These are phyloP conservation scores for Colletotrichum sp. DNA, from an alignment of 2,329 filamentous ascomycete species.

Conservation along the genomic window DNA sequence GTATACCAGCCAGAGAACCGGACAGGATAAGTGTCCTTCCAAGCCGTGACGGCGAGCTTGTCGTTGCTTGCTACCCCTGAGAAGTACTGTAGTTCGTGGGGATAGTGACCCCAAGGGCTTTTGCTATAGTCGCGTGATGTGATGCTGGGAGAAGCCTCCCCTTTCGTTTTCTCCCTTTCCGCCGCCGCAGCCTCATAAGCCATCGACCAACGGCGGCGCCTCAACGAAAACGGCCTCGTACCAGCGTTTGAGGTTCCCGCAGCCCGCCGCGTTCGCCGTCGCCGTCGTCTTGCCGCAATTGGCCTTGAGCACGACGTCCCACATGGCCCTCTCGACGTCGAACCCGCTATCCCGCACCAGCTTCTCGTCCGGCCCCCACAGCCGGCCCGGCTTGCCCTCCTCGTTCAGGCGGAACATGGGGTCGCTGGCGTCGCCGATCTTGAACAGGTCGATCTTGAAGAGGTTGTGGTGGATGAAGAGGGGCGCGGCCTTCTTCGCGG, in stretches of 20 bases:
- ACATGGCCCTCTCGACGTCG: conserved; percentile 38
- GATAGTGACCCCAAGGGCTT: neutral
- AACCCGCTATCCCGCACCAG: conserved; percentile 30
- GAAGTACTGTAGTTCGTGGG: neutral
- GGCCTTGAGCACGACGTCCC: conserved; percentile 32
- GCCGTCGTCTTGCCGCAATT: conserved; percentile 26
- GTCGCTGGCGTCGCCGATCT: conserved; percentile 24
- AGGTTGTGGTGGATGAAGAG: conserved; percentile 43
- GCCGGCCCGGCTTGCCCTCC: conserved; percentile 25
- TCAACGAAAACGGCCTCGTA: conserved; percentile 9
- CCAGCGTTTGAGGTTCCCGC: conserved; percentile 34
- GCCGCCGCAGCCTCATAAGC: neutral
- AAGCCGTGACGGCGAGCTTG: neutral
- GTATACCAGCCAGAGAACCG: neutral
- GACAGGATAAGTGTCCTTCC: neutral
- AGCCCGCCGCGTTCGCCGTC: conserved; percentile 23
- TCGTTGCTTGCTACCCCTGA: neutral
- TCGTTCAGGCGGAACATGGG: conserved; percentile 25
- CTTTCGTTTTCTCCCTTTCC: neutral
- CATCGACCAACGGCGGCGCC: neutral
- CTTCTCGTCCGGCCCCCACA: conserved; percentile 33
- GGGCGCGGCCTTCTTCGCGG: conserved; percentile 23
- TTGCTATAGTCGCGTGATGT: neutral
- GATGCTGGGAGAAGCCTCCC: neutral
- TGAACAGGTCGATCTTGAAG: conserved; percentile 38